Evolutionary conservation across 2,329 filamentous ascomycete genomes (phyloP).

Genomic region (Xylaria sp.): DNA sequence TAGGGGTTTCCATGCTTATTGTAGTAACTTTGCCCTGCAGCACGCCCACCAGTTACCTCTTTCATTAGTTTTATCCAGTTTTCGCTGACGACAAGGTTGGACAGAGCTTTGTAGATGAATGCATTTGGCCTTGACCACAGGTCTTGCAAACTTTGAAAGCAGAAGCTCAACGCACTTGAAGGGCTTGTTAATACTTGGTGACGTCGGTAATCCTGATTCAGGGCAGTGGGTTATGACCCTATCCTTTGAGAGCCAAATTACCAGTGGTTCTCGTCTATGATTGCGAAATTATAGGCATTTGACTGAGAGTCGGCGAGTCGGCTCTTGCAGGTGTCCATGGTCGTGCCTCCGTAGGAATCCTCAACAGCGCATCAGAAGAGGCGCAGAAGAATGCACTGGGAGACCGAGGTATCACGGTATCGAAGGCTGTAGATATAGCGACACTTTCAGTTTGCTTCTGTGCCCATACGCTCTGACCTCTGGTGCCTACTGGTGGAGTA

Average conservation of each 20-base stretch:
- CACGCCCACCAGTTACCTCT: neutral
- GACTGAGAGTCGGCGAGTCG: conserved; percentile 34
- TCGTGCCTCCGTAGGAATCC: conserved; percentile 20
- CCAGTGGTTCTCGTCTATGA: conserved; percentile 8
- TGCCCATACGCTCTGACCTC: neutral
- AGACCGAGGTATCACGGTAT: conserved; percentile 13
- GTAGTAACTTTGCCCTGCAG: neutral
- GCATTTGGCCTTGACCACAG: conserved; percentile 8
- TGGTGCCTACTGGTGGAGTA: neutral
- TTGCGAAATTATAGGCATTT: conserved; percentile 8
- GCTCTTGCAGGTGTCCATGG: conserved; percentile 27
- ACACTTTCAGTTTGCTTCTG: conserved; percentile 20
- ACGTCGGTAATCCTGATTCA: neutral
- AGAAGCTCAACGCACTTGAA: conserved; percentile 12
- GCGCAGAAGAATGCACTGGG: conserved; percentile 26
- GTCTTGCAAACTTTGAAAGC: conserved; percentile 11
- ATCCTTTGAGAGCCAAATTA: neutral
- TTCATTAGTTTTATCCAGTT: conserved; percentile 24
- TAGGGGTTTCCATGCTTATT: conserved; percentile 14
- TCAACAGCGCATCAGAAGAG: conserved; percentile 23
- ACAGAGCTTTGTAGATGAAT: neutral
- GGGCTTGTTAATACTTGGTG: conserved; percentile 7
- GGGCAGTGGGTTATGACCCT: neutral
- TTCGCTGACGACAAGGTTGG: neutral
- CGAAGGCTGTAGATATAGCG: conserved; percentile 12